Evolutionary conservation across 108 stramenopile species (phyloP).

Genomic region (Epithemia pelagica): DNA sequence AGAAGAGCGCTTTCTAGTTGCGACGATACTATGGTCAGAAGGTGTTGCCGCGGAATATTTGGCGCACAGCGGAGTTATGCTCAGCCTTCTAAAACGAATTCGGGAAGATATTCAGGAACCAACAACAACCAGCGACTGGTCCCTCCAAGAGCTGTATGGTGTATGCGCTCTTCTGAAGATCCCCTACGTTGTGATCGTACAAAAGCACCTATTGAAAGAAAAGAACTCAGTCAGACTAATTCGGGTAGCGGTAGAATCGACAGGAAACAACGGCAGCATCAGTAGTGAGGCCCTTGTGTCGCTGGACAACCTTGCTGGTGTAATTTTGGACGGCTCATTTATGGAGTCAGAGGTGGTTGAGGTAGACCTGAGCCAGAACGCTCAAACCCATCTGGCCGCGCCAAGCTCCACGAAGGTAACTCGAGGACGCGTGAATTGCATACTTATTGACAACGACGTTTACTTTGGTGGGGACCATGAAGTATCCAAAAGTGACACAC

Average conservation of each 20-base stretch:
- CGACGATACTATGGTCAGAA: conserved; percentile 51
- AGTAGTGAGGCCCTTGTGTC: conserved; percentile 42
- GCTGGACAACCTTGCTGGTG: conserved; percentile 36
- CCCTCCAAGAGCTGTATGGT: conserved; percentile 57
- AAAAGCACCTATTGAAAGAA: conserved; percentile 59
- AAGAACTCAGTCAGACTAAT: conserved; percentile 65
- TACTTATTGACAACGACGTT: conserved; percentile 62
- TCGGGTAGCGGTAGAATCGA: conserved; percentile 24
- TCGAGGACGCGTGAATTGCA: conserved; percentile 44
- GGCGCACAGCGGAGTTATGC: conserved; percentile 58
- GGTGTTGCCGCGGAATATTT: conserved; percentile 75
- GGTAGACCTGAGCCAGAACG: conserved; percentile 1
- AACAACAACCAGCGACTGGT: conserved; percentile 32
- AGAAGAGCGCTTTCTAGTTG: conserved; percentile 47
- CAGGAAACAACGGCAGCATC: conserved; percentile 8
- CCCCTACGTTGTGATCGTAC: conserved; percentile 72
- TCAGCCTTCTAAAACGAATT: conserved; percentile 42
- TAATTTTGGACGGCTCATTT: conserved; percentile 16
- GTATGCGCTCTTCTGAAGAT: conserved; percentile 66
- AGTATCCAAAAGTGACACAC: conserved; percentile 26
- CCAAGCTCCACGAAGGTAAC: conserved; percentile 1
- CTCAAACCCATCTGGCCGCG: conserved; percentile 7
- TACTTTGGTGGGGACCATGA: conserved; percentile 38
- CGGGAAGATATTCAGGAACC: conserved; percentile 16
- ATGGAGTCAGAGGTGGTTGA: background rate